phyloP scores from a whole-genome alignment of 2,329 filamentous ascomycete genomes.

The Knufia petricola region DNA sequence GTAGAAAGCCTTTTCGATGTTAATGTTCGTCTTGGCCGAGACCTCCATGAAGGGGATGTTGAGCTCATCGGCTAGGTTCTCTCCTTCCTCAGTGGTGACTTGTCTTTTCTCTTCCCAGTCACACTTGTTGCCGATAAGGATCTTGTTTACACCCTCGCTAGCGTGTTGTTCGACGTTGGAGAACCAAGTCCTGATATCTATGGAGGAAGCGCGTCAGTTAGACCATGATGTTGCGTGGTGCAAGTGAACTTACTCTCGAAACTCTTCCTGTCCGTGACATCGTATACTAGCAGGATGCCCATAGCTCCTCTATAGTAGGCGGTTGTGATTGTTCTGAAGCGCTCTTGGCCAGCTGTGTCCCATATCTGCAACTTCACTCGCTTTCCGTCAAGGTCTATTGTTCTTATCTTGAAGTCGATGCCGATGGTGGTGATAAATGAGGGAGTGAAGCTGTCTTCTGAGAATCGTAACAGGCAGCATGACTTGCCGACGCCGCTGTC shows the following conservation, averaged over 20 bases:
- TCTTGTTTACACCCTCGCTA: conserved; percentile 98
- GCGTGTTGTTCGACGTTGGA: conserved; percentile 98
- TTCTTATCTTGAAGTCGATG: conserved; percentile 99
- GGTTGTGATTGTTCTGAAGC: conserved; percentile 97
- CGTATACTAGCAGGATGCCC: conserved; percentile 95
- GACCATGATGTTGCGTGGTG: background rate
- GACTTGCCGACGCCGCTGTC: conserved; percentile 96
- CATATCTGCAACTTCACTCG: conserved; percentile 98
- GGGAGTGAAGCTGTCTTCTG: conserved; percentile 93
- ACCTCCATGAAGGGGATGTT: conserved; percentile 98
- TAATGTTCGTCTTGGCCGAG: conserved; percentile 98
- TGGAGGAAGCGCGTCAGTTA: conserved; percentile 16
- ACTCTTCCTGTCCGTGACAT: conserved; percentile 91
- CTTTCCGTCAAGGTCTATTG: conserved; percentile 98
- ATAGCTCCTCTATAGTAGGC: conserved; percentile 98
- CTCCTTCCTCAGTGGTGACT: conserved; percentile 84
- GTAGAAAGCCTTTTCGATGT: conserved; percentile 98
- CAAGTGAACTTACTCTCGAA: conserved; percentile 67
- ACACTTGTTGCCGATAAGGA: conserved; percentile 98
- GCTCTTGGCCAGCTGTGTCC: conserved; percentile 97
- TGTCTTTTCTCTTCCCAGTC: conserved; percentile 99
- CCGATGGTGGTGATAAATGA: conserved; percentile 99
- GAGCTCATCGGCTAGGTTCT: conserved; percentile 87
- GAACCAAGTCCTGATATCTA: conserved; percentile 99
- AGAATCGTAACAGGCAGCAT: conserved; percentile 92